Evolutionary conservation across 2,329 filamentous ascomycete genomes (phyloP).

Genomic region (Cytospora paraplurivora): DNA sequence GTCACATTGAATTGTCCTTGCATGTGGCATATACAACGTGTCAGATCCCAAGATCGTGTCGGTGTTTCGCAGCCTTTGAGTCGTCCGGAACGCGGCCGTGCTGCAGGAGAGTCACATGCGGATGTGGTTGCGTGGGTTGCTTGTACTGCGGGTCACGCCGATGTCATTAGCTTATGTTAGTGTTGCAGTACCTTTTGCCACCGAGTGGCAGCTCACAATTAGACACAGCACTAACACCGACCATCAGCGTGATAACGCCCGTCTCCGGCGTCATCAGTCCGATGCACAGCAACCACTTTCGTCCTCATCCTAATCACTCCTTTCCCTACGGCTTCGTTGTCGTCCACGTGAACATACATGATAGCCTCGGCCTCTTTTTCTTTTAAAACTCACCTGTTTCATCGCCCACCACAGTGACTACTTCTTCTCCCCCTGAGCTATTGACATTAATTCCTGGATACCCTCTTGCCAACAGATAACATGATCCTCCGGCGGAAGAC

Average conservation of each 20-base stretch:
- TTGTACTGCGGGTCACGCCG: not conserved
- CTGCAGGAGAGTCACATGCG: not conserved
- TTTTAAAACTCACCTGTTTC: not conserved
- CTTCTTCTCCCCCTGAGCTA: not conserved
- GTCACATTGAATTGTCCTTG: not conserved
- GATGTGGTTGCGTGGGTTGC: not conserved
- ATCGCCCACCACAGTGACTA: not conserved
- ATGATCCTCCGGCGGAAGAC: slow-evolving; percentile 37
- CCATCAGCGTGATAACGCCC: not conserved
- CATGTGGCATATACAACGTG: not conserved
- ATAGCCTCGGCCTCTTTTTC: not conserved
- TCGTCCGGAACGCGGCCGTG: not conserved
- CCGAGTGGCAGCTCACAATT: not conserved
- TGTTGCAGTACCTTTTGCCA: not conserved
- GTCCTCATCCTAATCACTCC: not conserved
- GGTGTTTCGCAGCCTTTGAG: not conserved
- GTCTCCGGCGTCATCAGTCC: slow-evolving; percentile 1
- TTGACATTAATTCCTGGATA: not conserved
- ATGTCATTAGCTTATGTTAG: not conserved
- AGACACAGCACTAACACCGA: not conserved
- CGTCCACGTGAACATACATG: not conserved
- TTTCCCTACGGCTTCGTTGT: not conserved
- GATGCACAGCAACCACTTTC: not conserved
- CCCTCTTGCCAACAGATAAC: not conserved
- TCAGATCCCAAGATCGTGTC: not conserved